Evolutionary conservation across 2,329 filamentous ascomycete species (phyloP).

Genomic region (Monosporascus sp.): DNA sequence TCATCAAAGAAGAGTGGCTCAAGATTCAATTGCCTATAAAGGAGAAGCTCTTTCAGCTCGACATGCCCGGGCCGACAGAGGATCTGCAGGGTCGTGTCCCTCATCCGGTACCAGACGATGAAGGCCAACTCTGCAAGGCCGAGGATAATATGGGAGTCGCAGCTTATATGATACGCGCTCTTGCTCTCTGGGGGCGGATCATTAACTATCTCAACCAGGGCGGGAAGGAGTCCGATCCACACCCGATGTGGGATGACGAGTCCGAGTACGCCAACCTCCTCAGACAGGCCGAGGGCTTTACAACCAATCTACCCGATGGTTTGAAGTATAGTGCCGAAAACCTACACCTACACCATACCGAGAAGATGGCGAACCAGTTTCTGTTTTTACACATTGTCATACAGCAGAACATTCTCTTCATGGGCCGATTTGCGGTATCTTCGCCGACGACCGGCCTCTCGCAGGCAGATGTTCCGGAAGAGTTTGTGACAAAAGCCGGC

Average conservation of each 20-base stretch:
- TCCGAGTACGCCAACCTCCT: slow-evolving; percentile 71
- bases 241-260: slow-evolving; percentile 76
- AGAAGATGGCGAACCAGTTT: slow-evolving; percentile 85
- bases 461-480: slow-evolving; percentile 65
- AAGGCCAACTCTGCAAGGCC: slow-evolving; percentile 60
- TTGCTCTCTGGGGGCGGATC: slow-evolving; percentile 85
- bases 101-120: slow-evolving; percentile 55
- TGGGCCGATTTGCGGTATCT: slow-evolving; percentile 81
- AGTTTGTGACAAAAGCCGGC: slow-evolving; percentile 72
- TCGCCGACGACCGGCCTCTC: slow-evolving; percentile 55
- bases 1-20: slow-evolving; percentile 83
- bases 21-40: slow-evolving; percentile 87
- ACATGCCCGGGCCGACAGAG: slow-evolving; percentile 85
- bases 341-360: slow-evolving; percentile 75
- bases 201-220: slow-evolving; percentile 88
- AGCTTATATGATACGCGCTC: slow-evolving; percentile 79
- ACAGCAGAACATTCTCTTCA: slow-evolving; percentile 84
- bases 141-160: slow-evolving; percentile 90
- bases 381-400: slow-evolving; percentile 86
- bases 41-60: slow-evolving; percentile 83
- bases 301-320: slow-evolving; percentile 60
- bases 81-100: slow-evolving; percentile 67
- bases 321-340: slow-evolving; percentile 79
- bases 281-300: slow-evolving; percentile 66
- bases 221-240: slow-evolving; percentile 70